These are phyloP conservation scores for Yamadazyma songkhlaensis DNA, from an alignment of 1,139 yeast genomes.

Conservation along the genomic window DNA sequence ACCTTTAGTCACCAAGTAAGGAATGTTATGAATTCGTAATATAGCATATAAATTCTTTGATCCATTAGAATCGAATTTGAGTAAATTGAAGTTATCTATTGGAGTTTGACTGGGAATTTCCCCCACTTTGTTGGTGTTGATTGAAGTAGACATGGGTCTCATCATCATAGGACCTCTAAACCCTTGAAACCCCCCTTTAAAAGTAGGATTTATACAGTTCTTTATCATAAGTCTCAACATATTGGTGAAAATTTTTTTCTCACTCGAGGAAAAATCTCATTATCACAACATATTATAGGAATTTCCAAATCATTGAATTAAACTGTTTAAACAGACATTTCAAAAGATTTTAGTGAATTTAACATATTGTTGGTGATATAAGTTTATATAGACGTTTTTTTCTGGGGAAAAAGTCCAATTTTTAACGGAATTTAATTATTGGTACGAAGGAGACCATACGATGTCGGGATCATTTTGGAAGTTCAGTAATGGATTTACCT, in stretches of 20 bases:
- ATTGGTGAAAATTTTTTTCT: too few species aligned
- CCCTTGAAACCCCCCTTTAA: too few species aligned
- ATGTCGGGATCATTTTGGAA: conserved; percentile 93
- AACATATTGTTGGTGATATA: not conserved
- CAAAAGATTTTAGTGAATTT: not conserved
- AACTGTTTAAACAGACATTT: too few species aligned
- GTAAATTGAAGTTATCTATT: conserved; percentile 7
- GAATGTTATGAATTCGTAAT: conserved; percentile 76
- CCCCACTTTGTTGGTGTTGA: not conserved
- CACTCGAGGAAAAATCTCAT: too few species aligned
- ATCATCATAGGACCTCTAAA: not conserved
- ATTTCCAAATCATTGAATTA: too few species aligned
- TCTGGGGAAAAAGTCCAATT: too few species aligned
- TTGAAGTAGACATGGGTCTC: not conserved
- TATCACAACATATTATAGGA: too few species aligned
- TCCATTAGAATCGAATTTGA: conserved; percentile 61
- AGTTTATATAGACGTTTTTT: too few species aligned
- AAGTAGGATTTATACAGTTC: too few species aligned
- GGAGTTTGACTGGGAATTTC: not conserved
- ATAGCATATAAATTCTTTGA: conserved; percentile 67
- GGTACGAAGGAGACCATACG: not conserved
- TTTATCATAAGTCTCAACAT: too few species aligned
- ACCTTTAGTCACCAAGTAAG: conserved; percentile 88
- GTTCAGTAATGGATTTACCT: conserved; percentile 79
- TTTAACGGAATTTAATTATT: not conserved